Conservation (phyloP, 208 protist genomes). For the Perkinsela sp. region DNA sequence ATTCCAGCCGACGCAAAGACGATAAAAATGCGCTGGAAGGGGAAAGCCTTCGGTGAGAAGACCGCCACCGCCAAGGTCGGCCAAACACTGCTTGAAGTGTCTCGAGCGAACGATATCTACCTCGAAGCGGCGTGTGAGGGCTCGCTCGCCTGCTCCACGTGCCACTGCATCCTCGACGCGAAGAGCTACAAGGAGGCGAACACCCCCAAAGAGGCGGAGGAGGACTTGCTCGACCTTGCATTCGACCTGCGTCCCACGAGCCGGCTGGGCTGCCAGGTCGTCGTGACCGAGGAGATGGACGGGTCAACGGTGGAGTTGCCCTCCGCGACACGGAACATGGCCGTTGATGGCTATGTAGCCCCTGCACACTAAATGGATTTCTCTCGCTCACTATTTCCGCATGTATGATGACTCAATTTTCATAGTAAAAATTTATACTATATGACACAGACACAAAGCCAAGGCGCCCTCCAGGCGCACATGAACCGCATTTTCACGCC, state of each 20-base stretch:
- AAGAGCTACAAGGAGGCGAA: slow-evolving; percentile 41
- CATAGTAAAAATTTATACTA: no score
- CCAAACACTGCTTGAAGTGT: slow-evolving; percentile 72
- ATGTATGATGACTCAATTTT: no score
- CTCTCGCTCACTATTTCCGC: no score
- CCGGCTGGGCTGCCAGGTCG: slow-evolving; percentile 53
- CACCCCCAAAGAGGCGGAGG: slow-evolving; percentile 71
- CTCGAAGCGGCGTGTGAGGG: slow-evolving; percentile 82
- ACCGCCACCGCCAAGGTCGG: slow-evolving; percentile 47
- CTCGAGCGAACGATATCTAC: slow-evolving; percentile 66
- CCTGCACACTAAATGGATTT: slow-evolving; percentile 30
- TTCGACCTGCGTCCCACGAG: slow-evolving; percentile 52
- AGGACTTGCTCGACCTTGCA: slow-evolving; percentile 65
- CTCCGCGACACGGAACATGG: slow-evolving; percentile 60
- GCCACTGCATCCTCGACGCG: slow-evolving; percentile 75
- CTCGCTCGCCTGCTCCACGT: slow-evolving; percentile 86
- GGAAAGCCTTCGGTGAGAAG: slow-evolving; percentile 20
- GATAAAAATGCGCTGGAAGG: slow-evolving; percentile 17
- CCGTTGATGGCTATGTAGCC: slow-evolving; percentile 50
- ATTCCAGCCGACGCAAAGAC: slow-evolving; percentile 13
- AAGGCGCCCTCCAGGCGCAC: not conserved
- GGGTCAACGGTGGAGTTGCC: slow-evolving; percentile 42
- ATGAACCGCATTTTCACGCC: not conserved
- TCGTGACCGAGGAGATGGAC: slow-evolving; percentile 24
- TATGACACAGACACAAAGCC: not conserved